Conservation (phyloP, 2,329 filamentous ascomycete species). For the Alternaria novae-zelandiae region DNA sequence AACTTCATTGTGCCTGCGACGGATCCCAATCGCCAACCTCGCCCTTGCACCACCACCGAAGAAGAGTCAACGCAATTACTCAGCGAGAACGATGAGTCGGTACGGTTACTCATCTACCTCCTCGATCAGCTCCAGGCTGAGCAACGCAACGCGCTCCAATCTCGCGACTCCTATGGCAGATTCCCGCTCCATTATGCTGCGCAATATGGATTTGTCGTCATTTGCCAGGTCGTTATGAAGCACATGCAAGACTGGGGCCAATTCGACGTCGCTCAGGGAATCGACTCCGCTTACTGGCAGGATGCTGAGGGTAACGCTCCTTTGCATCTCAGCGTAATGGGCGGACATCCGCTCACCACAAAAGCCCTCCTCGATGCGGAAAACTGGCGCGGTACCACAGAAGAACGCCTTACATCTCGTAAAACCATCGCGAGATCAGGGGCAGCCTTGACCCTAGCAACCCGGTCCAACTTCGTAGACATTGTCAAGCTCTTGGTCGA, state of each 20-base stretch:
- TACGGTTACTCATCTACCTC: constrained; percentile 68
- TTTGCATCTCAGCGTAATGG: constrained; percentile 88
- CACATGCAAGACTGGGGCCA: constrained; percentile 89
- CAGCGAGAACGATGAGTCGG: constrained; percentile 74
- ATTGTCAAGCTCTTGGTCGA: constrained; percentile 90
- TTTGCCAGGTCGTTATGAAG: constrained; percentile 85
- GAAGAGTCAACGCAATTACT: constrained; percentile 65
- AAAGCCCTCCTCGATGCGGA: constrained; percentile 80
- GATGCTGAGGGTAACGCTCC: constrained; percentile 91
- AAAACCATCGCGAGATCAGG: constrained; percentile 81
- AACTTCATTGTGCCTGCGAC: constrained; percentile 83
- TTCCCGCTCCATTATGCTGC: constrained; percentile 92
- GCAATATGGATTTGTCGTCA: constrained; percentile 91
- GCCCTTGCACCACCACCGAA: constrained; percentile 70
- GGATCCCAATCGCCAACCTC: constrained; percentile 67
- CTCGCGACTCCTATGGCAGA: constrained; percentile 79
- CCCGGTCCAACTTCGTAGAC: constrained; percentile 81
- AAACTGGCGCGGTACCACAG: constrained; percentile 71
- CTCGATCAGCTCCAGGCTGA: constrained; percentile 71
- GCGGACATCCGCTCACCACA: constrained; percentile 87
- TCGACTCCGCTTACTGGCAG: constrained; percentile 88
- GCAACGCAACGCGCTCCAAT: constrained; percentile 72
- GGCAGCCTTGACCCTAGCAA: constrained; percentile 84
- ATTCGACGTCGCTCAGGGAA: constrained; percentile 82
- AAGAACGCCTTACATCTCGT: constrained; percentile 68